Conservation (phyloP, 805 yeast genomes). For the Saccharomycopsis sp. region DNA sequence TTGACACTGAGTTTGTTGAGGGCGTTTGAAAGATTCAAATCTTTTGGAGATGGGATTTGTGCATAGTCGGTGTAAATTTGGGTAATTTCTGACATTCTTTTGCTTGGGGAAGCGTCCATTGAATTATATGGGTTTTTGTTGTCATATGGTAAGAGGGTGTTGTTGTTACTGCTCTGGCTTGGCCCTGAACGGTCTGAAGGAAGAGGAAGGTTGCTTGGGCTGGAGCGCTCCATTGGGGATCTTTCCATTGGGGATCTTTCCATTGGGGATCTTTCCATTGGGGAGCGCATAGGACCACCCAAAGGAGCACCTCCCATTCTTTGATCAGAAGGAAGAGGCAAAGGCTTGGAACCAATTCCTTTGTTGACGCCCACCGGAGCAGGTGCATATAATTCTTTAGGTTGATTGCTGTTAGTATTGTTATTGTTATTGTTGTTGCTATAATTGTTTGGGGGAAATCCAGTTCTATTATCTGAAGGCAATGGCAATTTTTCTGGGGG, state of each 20-base stretch:
- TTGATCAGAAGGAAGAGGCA: conserved; percentile 1
- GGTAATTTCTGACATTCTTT: conserved; percentile 26
- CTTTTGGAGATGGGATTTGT: conserved; percentile 22
- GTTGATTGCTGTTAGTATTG: not conserved
- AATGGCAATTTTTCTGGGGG: conserved; percentile 10
- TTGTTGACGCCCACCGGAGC: too few relatives aligned
- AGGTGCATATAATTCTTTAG: not conserved
- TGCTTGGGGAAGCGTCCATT: conserved; percentile 2
- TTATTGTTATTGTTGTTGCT: not conserved
- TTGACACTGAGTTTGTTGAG: conserved; percentile 3
- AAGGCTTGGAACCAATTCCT: conserved; percentile 3
- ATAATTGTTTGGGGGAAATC: not conserved
- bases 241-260: too few relatives aligned
- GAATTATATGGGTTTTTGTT: not conserved
- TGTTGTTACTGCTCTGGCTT: too few relatives aligned
- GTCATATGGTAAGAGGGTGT: too few relatives aligned
- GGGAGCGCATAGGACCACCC: too few relatives aligned
- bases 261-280: too few relatives aligned
- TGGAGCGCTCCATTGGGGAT: too few relatives aligned
- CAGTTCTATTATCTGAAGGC: conserved; percentile 11
- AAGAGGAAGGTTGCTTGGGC: too few relatives aligned
- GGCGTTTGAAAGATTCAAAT: not conserved
- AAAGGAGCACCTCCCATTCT: not conserved
- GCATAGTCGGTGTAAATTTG: conserved; percentile 29
- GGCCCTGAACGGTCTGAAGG: not conserved